phyloP scores from a whole-genome alignment of 1,139 yeast genomes.

The Geotrichum cucujoidarum region DNA sequence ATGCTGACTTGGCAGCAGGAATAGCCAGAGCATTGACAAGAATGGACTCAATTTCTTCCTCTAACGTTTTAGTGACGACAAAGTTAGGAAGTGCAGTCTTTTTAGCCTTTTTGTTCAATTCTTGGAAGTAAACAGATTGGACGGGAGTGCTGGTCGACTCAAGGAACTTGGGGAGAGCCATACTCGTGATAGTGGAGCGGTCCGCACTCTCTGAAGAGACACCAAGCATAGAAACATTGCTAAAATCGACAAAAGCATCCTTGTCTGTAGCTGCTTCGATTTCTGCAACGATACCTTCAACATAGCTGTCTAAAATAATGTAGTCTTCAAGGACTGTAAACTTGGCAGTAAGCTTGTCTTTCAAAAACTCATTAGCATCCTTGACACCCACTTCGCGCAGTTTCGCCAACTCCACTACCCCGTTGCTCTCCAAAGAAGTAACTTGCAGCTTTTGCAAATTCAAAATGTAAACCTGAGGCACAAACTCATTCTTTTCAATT shows the following conservation, averaged over 20 bases:
- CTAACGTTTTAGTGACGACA: conserved; percentile 1
- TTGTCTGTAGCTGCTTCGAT: neutral
- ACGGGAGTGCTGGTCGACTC: neutral
- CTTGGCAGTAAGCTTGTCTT: neutral
- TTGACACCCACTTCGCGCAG: conserved; percentile 10
- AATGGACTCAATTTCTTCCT: conserved; percentile 1
- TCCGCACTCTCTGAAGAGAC: conserved; percentile 8
- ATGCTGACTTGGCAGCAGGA: conserved; percentile 6
- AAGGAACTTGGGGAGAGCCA: neutral
- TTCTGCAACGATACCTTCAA: conserved; percentile 2
- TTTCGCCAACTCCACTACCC: neutral
- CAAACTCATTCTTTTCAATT: conserved; percentile 9
- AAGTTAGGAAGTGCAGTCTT: conserved; percentile 10
- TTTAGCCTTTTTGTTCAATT: conserved; percentile 7
- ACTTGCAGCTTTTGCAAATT: conserved; percentile 7
- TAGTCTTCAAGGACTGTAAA: conserved; percentile 5
- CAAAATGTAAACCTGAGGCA: conserved; percentile 7
- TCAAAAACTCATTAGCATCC: conserved; percentile 9
- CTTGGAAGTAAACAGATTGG: conserved; percentile 5
- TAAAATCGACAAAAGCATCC: conserved; percentile 4
- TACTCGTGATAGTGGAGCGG: neutral
- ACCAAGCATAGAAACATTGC: conserved; percentile 3
- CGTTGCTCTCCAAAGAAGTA: conserved; percentile 5
- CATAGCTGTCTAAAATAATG: conserved; percentile 6
- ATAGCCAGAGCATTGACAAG: conserved; percentile 1